Base-by-base conservation (phyloP, 1,284 basidiomycete genomes). In the Ceratobasidium sp. region DNA sequence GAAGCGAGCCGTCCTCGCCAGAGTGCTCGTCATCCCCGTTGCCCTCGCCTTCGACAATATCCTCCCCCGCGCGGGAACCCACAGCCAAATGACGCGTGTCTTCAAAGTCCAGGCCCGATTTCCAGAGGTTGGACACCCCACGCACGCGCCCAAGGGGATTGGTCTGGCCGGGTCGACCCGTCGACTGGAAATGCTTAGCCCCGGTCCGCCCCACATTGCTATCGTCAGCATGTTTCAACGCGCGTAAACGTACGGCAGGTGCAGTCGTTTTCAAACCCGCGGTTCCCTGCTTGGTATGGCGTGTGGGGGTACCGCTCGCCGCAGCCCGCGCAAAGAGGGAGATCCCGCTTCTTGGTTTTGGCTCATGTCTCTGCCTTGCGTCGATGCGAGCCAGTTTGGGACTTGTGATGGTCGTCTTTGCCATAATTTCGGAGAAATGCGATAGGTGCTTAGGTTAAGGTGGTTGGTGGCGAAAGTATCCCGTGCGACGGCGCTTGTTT, bases 71-170 rank as follows among this genome's bases (percentile, higher is more conserved):
- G 46, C 7, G 70, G 41, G 46, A 44, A 62, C 35, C 41, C 41
- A 38, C 57, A 73, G 23, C n/a, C 27, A 46, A 57, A 30, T 55
- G 70, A 35, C 48, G 70, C 57, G 57, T 73, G 57, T 18, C 35
- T 20, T n/a, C 50, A 30, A 57, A 57, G 70, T 60, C 70, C 44
- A 73, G 70, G 41, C 70, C 70, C 23, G 46, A 59, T 38, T 73
- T 73, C 70, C 70, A 60, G 38, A 73, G 55, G 50, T 41, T 50
- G 8, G 70, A 62, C 48, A 73, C 70, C 70, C 70, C 70, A 38
- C 70, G 70, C 35, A 23, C 38, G 70, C 41, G 55, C 41, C n/a
- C 57, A 62, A 50, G 41, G 41, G 44, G 38, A 35, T 48, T 50
- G 27, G 57, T 23, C 8, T 23, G 30, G n/a, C 54, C 55, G 55